These are phyloP conservation scores for Rosa lucieae DNA, from an alignment of 306 rosid species.

Conservation along the genomic window DNA sequence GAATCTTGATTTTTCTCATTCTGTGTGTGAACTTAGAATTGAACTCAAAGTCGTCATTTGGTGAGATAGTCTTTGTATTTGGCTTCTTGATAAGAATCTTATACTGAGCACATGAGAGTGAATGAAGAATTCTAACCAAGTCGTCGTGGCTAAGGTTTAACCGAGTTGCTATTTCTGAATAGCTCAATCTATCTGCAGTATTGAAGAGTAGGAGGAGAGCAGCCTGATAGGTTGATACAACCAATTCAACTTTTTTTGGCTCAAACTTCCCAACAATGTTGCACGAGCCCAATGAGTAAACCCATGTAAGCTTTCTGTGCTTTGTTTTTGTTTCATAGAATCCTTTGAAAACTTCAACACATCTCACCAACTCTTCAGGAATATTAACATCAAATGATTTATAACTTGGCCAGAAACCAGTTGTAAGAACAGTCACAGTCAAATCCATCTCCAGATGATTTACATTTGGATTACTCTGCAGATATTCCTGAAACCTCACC, in stretches of 20 bases:
- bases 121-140: slow-evolving; percentile 56
- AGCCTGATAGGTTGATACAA: slow-evolving; percentile 76
- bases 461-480: slow-evolving; percentile 34
- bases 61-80: slow-evolving; percentile 43
- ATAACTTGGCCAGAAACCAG: slow-evolving; percentile 73
- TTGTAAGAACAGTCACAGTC: slow-evolving; percentile 62
- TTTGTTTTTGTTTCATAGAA: slow-evolving; percentile 57
- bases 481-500: slow-evolving; percentile 54
- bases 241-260: slow-evolving; percentile 54
- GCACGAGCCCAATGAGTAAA: slow-evolving; percentile 76
- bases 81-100: slow-evolving; percentile 75
- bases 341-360: slow-evolving; percentile 63
- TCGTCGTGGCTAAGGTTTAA: slow-evolving; percentile 49
- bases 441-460: slow-evolving; percentile 59
- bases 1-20: slow-evolving; percentile 75
- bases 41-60: slow-evolving; percentile 53
- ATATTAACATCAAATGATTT: slow-evolving; percentile 58
- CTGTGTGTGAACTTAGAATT: slow-evolving; percentile 59
- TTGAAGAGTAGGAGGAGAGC: slow-evolving; percentile 65
- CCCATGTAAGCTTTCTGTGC: slow-evolving; percentile 71
- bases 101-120: slow-evolving; percentile 66
- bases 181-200: slow-evolving; percentile 55
- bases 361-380: slow-evolving; percentile 66
- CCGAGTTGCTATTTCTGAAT: slow-evolving; percentile 58
- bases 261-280: slow-evolving; percentile 62